Evolutionary conservation across 2,329 filamentous ascomycete genomes (phyloP), one percentile per base, ranked within the genome.

Genomic region (Exophiala sp.): DNA sequence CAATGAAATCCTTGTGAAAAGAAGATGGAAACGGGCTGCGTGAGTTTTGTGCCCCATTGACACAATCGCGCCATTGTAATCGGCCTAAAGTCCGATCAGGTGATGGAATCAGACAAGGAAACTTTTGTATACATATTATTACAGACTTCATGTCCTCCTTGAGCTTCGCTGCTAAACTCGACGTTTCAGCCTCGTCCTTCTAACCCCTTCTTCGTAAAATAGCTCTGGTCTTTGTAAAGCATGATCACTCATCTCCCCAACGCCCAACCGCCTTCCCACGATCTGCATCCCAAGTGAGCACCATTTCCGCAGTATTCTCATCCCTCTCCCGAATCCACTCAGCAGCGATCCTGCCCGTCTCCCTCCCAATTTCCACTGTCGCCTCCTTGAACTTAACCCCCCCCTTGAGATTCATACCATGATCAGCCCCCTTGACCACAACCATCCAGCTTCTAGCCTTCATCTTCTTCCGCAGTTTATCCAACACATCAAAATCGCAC

Each of bases 391-490:
- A 37, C 37, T 53, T 50, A 41, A 43, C 49, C 2, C 52, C 54
- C 6, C 56, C 56, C n/a, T 47, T 46, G 13, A 60, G 7, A 29
- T 48, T 52, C 58, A 61, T 59, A 2, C 58, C 57, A 34, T 61
- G 58, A 47, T 59, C 57, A 10, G 57, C 58, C 2, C 53, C 58
- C 11, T 50, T 22, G 6, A 61, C 57, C 6, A 52, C 30, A 7
- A 53, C 51, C 42, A 58, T 16, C 57, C 48, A 55, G 3, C 39
- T 48, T 16, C 21, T 52, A 7, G 57, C 58, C 37, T 51, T 53
- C 58, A 61, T 61, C 44, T 58, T 59, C 13, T 8, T 38, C n/a
- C 52, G 42, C 10, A 61, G 48, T 18, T 27, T n/a, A 4, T 46
- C 23, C 23, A 61, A 34, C 23, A 32, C 39, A 18, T 32, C 23